Base-by-base conservation (phyloP, 192 early-diverging fungal species). In the Mortierella alpina region DNA sequence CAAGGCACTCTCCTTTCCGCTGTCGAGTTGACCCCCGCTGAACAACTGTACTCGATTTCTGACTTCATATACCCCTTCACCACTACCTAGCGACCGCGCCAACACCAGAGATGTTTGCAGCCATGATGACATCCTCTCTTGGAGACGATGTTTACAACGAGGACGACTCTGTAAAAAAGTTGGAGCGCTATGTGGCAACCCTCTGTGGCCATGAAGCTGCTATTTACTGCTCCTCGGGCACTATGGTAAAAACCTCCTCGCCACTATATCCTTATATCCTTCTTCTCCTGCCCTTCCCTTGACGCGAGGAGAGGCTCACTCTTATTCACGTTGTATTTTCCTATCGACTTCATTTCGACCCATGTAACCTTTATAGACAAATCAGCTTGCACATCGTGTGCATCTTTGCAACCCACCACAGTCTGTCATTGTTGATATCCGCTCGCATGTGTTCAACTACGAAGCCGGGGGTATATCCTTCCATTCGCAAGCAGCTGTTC, bases 401-500 rank as follows among this genome's bases (percentile, higher is more conserved):
- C 93, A 94, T 62, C 76, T 98, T 8, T 66, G 73, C 18, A 76
- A 85, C 42, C 95, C 95, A 48, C 96, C 96, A 0, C 90, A 94
- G 56, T 91, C 91, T 2, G 86, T 96, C 7, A 69, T 97, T 10
- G 86, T 85, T 62, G 96, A 98, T 72, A 59, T 75, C 51, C 87
- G 95, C 18, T 87, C 93, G 3, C 97, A 98, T 66, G 83, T 97
- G 9, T 90, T 86, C 67, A 74, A 87, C 49, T 93, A 93, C 70
- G 96, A 97, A 72, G 90, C 90, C 4, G 92, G 91, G 9, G 95
- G 93, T 42, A 88, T 95, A 7, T 88, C 97, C 7, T 93, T 90
- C 46, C 94, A 93, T 71, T 87, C 89, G 23, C 90, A 91, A 44
- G 94, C 95, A 0, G 71, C 76, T 44, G 87, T 93, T 42, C 86